These are phyloP conservation scores for Psilocybe mexicana DNA, from an alignment of 1,284 basidiomycete species.

Conservation along the genomic window DNA sequence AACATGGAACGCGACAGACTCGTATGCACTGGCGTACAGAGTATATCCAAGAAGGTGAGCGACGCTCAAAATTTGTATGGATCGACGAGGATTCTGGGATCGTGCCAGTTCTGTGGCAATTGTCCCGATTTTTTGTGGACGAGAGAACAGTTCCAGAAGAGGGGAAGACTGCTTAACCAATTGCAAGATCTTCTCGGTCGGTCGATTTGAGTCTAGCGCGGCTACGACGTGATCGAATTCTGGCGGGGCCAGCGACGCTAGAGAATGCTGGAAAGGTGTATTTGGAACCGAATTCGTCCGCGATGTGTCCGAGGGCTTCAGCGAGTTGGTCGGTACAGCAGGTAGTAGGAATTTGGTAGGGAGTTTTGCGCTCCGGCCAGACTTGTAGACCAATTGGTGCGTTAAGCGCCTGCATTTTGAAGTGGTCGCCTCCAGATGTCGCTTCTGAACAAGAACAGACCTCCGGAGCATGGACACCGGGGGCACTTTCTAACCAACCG, in stretches of 20 bases:
- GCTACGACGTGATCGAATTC: conserved; percentile 18
- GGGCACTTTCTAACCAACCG: conserved; percentile 31
- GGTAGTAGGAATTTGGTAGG: neutral
- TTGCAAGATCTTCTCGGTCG: conserved; percentile 26
- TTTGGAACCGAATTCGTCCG: neutral
- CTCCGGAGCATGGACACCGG: conserved; percentile 75
- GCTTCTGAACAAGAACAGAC: conserved; percentile 54
- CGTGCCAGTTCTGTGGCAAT: conserved; percentile 47
- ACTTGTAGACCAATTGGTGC: conserved; percentile 11
- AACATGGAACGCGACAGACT: conserved; percentile 51
- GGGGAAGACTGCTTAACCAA: conserved; percentile 29
- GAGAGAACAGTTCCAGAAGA: conserved; percentile 33
- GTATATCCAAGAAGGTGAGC: conserved; percentile 49
- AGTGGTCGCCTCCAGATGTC: conserved; percentile 39
- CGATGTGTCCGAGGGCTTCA: neutral
- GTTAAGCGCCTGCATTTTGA: conserved; percentile 12
- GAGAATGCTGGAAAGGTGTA: neutral
- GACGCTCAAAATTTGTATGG: conserved; percentile 46
- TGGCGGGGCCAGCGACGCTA: conserved; percentile 9
- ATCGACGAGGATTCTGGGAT: conserved; percentile 39
- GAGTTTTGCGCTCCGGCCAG: neutral
- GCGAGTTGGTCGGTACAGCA: neutral
- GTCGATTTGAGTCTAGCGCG: conserved; percentile 24
- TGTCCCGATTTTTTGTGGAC: conserved; percentile 40
- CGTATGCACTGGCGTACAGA: conserved; percentile 58